phyloP scores from a whole-genome alignment of 306 rosid genomes.

The Dicorynia guianensis region DNA sequence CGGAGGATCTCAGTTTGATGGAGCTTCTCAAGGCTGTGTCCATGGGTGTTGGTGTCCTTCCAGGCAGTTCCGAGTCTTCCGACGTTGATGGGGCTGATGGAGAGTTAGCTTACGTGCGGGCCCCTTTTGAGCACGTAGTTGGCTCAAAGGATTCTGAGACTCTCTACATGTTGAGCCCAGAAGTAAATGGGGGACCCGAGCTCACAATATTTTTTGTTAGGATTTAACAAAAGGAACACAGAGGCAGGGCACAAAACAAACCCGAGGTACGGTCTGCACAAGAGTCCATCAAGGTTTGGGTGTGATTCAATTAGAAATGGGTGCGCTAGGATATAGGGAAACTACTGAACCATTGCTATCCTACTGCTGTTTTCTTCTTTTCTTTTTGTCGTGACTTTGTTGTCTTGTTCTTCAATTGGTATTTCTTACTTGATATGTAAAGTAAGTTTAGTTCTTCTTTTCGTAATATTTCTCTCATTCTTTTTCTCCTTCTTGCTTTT shows the following conservation, averaged over 20 bases:
- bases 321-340: no score
- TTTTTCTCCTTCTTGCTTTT: no score
- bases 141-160: constrained; percentile 85
- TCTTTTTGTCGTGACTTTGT: neutral
- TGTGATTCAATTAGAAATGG: neutral
- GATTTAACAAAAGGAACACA: constrained; percentile 28
- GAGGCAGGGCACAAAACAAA: no score
- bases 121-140: constrained; percentile 69
- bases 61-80: constrained; percentile 34
- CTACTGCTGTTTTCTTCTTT: no score
- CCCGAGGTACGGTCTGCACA: no score
- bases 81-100: constrained; percentile 56
- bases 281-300: neutral
- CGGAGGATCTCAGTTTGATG: constrained; percentile 73
- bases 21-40: constrained; percentile 72
- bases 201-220: constrained; percentile 82
- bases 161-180: constrained; percentile 83
- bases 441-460: no score
- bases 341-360: no score
- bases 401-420: no score
- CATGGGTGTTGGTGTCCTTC: constrained; percentile 89
- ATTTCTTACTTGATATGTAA: no score
- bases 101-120: constrained; percentile 70
- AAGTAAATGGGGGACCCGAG: constrained; percentile 76
- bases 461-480: no score